Conservation (phyloP, 805 yeast genomes). For the Grigorovia jiainica region DNA sequence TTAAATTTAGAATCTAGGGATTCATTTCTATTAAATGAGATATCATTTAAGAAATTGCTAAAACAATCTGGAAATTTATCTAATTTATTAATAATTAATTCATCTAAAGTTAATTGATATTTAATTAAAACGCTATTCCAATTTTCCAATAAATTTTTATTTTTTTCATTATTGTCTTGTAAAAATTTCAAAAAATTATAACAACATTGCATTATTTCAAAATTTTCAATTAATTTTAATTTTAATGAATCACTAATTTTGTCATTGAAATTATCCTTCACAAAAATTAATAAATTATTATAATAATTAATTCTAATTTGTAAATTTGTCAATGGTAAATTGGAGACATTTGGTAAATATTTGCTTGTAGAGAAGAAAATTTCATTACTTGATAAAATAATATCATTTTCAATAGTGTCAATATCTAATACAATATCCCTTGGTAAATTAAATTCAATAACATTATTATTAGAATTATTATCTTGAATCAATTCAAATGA, state of each 20-base stretch:
- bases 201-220: constrained; percentile 42
- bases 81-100: constrained; percentile 20
- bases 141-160: constrained; percentile 1
- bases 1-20: constrained; percentile 12
- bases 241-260: constrained; percentile 31
- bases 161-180: background rate
- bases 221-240: constrained; percentile 30
- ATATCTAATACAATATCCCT: constrained; percentile 36
- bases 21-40: constrained; percentile 8
- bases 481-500: constrained; percentile 17
- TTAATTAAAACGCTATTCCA: constrained; percentile 9
- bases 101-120: constrained; percentile 10
- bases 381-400: constrained; percentile 42
- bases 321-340: constrained; percentile 41
- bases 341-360: constrained; percentile 42
- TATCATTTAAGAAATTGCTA: constrained; percentile 14
- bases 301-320: constrained; percentile 38
- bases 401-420: constrained; percentile 41
- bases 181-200: constrained; percentile 31
- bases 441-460: constrained; percentile 41
- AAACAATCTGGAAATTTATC: constrained; percentile 21
- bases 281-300: constrained; percentile 37
- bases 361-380: constrained; percentile 46
- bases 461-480: too few species aligned
- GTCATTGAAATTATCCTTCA: constrained; percentile 36